A percentile compares a stretch with the other conserved stretches of the same genome.
Conservation (phyloP, 495 filamentous ascomycete genomes). For the Penicillium verhagenii region DNA sequence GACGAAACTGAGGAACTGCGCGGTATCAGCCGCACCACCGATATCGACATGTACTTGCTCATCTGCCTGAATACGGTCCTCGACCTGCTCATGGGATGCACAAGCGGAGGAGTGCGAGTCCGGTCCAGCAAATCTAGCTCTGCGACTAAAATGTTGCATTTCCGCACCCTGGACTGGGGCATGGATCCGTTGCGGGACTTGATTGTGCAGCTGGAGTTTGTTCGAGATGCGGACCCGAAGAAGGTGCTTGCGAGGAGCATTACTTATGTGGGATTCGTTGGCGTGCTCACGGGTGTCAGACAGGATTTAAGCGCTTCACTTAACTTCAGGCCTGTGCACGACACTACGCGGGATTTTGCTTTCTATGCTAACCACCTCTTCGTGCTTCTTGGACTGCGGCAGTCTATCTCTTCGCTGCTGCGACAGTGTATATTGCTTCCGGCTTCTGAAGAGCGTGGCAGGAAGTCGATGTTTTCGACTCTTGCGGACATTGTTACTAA, state of each 20-base stretch:
- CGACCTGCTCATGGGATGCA: conserved; percentile 66
- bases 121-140: conserved; percentile 13
- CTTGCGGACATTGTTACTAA: conserved; percentile 26
- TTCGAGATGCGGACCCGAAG: conserved; percentile 26
- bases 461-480: conserved; percentile 7
- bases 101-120: conserved; percentile 51
- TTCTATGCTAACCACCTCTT: conserved; percentile 52
- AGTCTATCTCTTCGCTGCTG: conserved; percentile 54
- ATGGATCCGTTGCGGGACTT: conserved; percentile 59
- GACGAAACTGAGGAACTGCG: conserved; percentile 63
- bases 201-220: conserved; percentile 59
- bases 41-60: conserved; percentile 57
- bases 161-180: conserved; percentile 66
- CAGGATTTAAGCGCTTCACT: conserved; percentile 57
- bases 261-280: conserved; percentile 64
- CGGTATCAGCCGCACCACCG: conserved; percentile 53
- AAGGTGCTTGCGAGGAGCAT: conserved; percentile 56
- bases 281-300: conserved; percentile 59
- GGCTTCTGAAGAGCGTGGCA: not conserved
- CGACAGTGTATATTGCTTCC: conserved; percentile 42
- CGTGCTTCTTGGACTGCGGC: conserved; percentile 56
- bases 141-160: conserved; percentile 54
- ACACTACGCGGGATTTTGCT: conserved; percentile 36
- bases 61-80: conserved; percentile 62
- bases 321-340: conserved; percentile 63